Evolutionary conservation across 495 filamentous ascomycete species (phyloP), one percentile per base, ranked within the genome.

Genomic region (Aspergillus funiculosus): DNA sequence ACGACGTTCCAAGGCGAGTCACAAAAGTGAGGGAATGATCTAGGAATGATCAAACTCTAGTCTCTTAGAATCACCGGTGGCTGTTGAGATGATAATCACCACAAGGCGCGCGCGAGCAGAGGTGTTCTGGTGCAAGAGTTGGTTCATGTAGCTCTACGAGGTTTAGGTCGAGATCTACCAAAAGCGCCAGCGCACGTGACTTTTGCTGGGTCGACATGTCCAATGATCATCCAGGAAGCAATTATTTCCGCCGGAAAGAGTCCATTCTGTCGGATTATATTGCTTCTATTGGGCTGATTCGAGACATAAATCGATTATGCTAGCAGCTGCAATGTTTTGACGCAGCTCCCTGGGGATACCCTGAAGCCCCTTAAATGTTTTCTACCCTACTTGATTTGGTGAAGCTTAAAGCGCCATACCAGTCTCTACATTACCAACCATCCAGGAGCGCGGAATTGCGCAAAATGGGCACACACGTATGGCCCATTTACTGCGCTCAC

Each of bases 71-170:
- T 43, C 21, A 50, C 21, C 28, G 21, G 17, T 31, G 32, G 32
- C 14, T 8, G 13, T 43, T 39, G 49, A 38, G 24, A 47, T 22
- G 41, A 46, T 15, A 45, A 25, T 39, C 39, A 46, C 43, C 40
- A 24, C 43, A 46, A 42, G n/a, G 32, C 39, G 48, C 41, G 38
- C 50, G 44, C 42, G 21, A 56, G 39, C 5, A 22, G 37, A 37
- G 49, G 46, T 36, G 39, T 40, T 47, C 31, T 50, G 50, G 54
- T 45, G 43, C 34, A 43, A 41, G 47, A 55, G 47, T 51, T 46
- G 44, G 43, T 49, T 42, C 38, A 49, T 59, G 52, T 25, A 59
- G 52, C 56, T 53, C 55, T 49, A 47, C 39, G 56, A 46, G 43
- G 52, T 53, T 53, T 39, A 56, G 46, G 40, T 47, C 43, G 43